phyloP scores from a whole-genome alignment of 768 basidiomycete genomes.

The Pleurotus tuoliensis region DNA sequence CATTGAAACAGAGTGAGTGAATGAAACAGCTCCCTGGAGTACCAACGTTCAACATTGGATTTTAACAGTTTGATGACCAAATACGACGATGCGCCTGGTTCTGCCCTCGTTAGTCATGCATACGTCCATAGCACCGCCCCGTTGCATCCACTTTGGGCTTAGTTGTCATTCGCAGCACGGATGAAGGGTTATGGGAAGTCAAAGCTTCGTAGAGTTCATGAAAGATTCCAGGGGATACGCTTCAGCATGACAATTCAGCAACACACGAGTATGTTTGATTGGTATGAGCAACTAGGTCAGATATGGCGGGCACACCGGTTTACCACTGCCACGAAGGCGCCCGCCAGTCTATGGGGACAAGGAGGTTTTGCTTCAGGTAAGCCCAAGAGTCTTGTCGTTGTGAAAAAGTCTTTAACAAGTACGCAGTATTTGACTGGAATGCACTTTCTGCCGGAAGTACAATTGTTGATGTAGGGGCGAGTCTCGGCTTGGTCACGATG shows the following conservation, averaged over 20 bases:
- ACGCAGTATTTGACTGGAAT: constrained; percentile 47
- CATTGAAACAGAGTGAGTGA: constrained; percentile 22
- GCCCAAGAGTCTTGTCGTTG: neutral
- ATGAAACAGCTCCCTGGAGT: neutral
- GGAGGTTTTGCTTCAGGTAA: neutral
- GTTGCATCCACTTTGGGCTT: neutral
- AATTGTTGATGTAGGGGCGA: constrained; percentile 56
- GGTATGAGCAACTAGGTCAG: constrained; percentile 18
- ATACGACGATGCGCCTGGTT: constrained; percentile 59
- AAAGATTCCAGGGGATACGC: constrained; percentile 7
- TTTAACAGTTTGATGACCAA: constrained; percentile 52
- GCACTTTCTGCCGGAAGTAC: constrained; percentile 39
- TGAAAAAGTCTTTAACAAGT: neutral
- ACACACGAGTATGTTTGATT: constrained; percentile 22
- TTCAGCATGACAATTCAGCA: constrained; percentile 11
- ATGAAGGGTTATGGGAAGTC: constrained; percentile 49
- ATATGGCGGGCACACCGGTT: constrained; percentile 20
- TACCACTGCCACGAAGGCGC: constrained; percentile 26
- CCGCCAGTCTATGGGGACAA: neutral
- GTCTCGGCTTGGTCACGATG: constrained; percentile 44
- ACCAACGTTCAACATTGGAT: neutral
- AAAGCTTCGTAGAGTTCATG: constrained; percentile 15
- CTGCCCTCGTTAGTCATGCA: constrained; percentile 71
- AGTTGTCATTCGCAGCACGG: constrained; percentile 40
- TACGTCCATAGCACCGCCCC: constrained; percentile 25